phyloP scores from a whole-genome alignment of 352 stramenopile genomes.

The Phytopythium helicoides region DNA sequence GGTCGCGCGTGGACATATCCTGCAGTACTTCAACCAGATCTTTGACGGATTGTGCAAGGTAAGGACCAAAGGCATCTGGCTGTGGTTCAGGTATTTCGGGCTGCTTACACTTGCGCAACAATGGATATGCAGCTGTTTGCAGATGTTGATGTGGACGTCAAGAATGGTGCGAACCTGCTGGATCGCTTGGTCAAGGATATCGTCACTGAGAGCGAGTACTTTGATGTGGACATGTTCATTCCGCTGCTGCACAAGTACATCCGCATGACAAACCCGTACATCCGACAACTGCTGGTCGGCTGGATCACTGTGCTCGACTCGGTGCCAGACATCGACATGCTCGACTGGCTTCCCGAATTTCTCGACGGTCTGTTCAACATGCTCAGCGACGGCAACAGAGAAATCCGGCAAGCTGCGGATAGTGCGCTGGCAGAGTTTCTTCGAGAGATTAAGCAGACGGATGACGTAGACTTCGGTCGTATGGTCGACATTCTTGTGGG shows the following conservation, averaged over 20 bases:
- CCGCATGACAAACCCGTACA: conserved; percentile 98
- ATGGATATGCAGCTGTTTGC: conserved; percentile 91
- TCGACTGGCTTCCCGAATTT: conserved; percentile 98
- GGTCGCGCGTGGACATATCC: conserved; percentile 91
- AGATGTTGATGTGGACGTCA: conserved; percentile 99
- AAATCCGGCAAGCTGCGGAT: conserved; percentile 97
- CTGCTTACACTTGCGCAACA: conserved; percentile 11
- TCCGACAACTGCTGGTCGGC: conserved; percentile 96
- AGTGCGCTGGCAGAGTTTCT: conserved; percentile 94
- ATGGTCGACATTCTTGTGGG: conserved; percentile 97
- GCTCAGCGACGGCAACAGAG: conserved; percentile 97
- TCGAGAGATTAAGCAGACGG: conserved; percentile 95
- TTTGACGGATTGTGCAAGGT: conserved; percentile 95
- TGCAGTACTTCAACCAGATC: conserved; percentile 99
- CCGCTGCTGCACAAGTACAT: conserved; percentile 99
- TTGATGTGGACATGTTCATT: conserved; percentile 99
- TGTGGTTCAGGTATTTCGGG: not conserved
- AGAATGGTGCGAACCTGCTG: conserved; percentile 93
- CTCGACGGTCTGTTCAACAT: conserved; percentile 99
- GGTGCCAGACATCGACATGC: conserved; percentile 99
- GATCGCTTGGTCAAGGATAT: conserved; percentile 98
- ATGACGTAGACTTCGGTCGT: conserved; percentile 96
- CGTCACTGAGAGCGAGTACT: conserved; percentile 97
- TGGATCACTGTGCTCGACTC: conserved; percentile 99
- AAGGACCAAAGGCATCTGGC: not conserved